Evolutionary conservation across 2,329 filamentous ascomycete species (phyloP), one percentile per base, ranked within the genome.

Genomic region (Penicillium sp.): DNA sequence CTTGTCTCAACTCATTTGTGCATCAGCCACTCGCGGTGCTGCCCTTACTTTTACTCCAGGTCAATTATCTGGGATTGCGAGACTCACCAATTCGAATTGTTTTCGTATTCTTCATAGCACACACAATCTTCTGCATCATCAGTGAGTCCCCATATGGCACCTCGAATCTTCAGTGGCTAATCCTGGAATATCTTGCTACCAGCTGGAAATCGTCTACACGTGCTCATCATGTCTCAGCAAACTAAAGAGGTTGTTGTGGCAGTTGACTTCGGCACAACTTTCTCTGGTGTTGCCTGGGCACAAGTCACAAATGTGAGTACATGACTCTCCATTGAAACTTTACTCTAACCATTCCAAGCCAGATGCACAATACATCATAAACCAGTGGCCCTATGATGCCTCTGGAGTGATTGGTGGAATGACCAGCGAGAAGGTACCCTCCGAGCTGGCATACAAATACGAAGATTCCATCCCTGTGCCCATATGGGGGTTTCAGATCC

Each of bases 261-360:
- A 1, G 36, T 64, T n/a, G 64, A 67, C 34, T 65, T 62, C 32
- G 64, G 64, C 1, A 66, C 61, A 11, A 67, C 63, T 4, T 66
- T 50, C 40, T 62, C 61, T 11, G 62, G 63, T 5, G 48, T 61
- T 27, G 59, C 61, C 0, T 67, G 62, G 63, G 62, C 57, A 29
- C 48, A 58, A 32, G 57, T 55, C n/a, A 53, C 41, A 38, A 48
- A 59, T 45, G 62, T 64, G 54, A 55, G 34, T 16, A 16, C 9
- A 38, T 4, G n/a, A n/a, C 6, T 38, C 34, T 38, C 13, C 2
- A 14, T 14, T 10, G 14, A 38, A 5, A 4, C n/a, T 16, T 38
- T n/a, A 14, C 14, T n/a, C 34, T 38, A 14, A 38, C 54, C 48
- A 16, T 8, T 18, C 4, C 39, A 65, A 38, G 65, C 59, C 62